Conservation (phyloP, 2,329 filamentous ascomycete species). For the Apiospora arundinis region DNA sequence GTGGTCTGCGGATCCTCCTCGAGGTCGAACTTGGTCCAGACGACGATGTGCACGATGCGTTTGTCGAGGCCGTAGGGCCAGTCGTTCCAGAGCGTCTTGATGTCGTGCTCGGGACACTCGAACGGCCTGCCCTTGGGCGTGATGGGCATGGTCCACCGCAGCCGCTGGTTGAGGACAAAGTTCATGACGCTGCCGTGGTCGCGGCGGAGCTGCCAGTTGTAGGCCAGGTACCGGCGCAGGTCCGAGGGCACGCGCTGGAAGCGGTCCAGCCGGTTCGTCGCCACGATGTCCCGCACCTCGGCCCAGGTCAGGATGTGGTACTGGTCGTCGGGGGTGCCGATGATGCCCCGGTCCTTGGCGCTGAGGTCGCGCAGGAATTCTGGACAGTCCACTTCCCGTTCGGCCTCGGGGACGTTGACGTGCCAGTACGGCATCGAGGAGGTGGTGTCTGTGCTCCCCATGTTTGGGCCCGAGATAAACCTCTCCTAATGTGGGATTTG, state of each 20-base stretch:
- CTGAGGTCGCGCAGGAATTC: constrained; percentile 68
- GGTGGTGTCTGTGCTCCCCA: constrained; percentile 43
- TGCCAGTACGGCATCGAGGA: constrained; percentile 76
- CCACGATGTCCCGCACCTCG: constrained; percentile 68
- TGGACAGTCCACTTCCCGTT: constrained; percentile 73
- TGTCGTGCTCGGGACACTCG: constrained; percentile 55
- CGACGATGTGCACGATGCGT: constrained; percentile 81
- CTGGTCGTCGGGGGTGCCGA: constrained; percentile 72
- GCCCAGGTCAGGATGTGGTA: constrained; percentile 73
- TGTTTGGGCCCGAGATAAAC: constrained; percentile 29
- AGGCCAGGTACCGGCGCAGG: constrained; percentile 78
- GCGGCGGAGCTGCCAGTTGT: constrained; percentile 66
- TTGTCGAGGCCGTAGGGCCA: constrained; percentile 90
- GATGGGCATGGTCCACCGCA: constrained; percentile 68
- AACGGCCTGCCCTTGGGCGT: constrained; percentile 47
- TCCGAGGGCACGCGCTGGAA: constrained; percentile 82
- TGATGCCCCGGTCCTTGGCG: constrained; percentile 72
- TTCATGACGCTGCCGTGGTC: constrained; percentile 78
- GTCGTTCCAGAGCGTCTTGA: constrained; percentile 85
- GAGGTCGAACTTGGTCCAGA: constrained; percentile 91
- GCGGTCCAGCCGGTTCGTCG: constrained; percentile 70
- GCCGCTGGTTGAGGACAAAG: constrained; percentile 74
- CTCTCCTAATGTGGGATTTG: neutral
- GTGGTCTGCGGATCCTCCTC: constrained; percentile 70
- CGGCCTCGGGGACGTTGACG: constrained; percentile 71